Percentiles rank a stretch among this genome's conserved stretches.
Evolutionary conservation across 768 basidiomycete species (phyloP).

Genomic region (Leccinum longicurvipes): DNA sequence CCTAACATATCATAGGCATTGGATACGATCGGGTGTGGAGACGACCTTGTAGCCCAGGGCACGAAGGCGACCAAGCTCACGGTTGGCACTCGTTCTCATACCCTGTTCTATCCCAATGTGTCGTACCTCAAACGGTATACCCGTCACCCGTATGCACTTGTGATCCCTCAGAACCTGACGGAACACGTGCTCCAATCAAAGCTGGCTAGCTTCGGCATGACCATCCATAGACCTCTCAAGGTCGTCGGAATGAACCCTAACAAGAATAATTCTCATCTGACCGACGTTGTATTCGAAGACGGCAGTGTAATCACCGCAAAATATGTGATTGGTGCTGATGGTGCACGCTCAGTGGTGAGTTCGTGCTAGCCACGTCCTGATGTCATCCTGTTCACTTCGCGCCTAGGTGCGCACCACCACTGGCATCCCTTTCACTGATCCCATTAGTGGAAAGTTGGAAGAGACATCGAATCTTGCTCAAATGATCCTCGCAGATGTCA

Average conservation of each 20-base stretch:
- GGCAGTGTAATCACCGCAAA: background rate
- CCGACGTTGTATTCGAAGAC: background rate
- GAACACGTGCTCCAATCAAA: constrained; percentile 36
- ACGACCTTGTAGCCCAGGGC: constrained; percentile 39
- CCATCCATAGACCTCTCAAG: background rate
- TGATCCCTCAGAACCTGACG: constrained; percentile 46
- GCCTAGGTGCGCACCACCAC: background rate
- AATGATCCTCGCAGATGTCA: background rate
- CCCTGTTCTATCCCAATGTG: constrained; percentile 32
- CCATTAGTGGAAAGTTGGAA: background rate
- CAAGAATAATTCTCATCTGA: background rate
- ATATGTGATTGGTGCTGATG: background rate
- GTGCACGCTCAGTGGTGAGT: background rate
- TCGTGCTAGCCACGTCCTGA: background rate
- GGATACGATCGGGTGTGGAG: constrained; percentile 41
- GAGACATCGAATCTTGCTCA: background rate
- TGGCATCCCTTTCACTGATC: background rate
- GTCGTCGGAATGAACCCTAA: background rate
- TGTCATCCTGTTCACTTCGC: background rate
- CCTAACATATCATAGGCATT: constrained; percentile 37
- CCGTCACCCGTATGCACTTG: constrained; percentile 40
- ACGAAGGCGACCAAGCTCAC: constrained; percentile 24
- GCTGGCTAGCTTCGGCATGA: background rate
- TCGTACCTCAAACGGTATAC: constrained; percentile 39
- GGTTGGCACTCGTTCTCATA: constrained; percentile 31